Conservation (phyloP, 2,329 filamentous ascomycete genomes). For the Myriosclerotinia curreyana region DNA sequence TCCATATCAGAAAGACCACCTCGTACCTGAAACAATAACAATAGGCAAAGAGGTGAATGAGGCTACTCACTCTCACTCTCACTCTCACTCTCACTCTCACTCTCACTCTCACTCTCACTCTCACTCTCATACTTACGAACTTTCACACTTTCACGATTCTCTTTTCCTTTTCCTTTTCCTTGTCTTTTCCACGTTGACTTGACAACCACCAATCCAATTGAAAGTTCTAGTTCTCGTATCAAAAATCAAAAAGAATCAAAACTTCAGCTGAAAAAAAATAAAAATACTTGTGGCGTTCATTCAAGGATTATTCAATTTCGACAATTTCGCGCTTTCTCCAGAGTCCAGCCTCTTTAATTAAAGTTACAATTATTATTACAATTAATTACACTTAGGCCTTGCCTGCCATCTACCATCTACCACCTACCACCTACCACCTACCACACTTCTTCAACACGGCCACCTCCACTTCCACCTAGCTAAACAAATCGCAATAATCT, state of each 20-base stretch:
- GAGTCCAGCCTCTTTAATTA: conserved; percentile 23
- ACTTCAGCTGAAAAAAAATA: conserved; percentile 11
- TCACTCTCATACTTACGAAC: neutral
- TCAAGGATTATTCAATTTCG: conserved; percentile 18
- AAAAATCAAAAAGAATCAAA: neutral
- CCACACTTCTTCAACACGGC: neutral
- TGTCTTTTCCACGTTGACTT: conserved; percentile 14
- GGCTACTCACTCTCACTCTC: too few species aligned
- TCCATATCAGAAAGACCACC: neutral
- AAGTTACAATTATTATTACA: too few species aligned
- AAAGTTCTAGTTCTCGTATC: conserved; percentile 12
- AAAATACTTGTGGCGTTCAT: conserved; percentile 7
- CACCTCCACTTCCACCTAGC: conserved; percentile 15
- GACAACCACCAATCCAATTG: conserved; percentile 10
- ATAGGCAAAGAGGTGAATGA: too few species aligned
- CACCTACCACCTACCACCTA: neutral
- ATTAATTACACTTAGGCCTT: neutral
- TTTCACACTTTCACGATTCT: neutral
- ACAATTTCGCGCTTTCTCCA: conserved; percentile 16
- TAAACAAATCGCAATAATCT: conserved; percentile 18
- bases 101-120: neutral
- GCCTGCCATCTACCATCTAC: neutral
- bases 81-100: too few species aligned
- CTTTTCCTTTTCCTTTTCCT: neutral
- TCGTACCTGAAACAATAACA: too few species aligned